A percentile compares a stretch with the other conserved stretches of the same genome.
Evolutionary conservation across 257 asterid genomes (phyloP).

Genomic region (Paulownia fortunei): DNA sequence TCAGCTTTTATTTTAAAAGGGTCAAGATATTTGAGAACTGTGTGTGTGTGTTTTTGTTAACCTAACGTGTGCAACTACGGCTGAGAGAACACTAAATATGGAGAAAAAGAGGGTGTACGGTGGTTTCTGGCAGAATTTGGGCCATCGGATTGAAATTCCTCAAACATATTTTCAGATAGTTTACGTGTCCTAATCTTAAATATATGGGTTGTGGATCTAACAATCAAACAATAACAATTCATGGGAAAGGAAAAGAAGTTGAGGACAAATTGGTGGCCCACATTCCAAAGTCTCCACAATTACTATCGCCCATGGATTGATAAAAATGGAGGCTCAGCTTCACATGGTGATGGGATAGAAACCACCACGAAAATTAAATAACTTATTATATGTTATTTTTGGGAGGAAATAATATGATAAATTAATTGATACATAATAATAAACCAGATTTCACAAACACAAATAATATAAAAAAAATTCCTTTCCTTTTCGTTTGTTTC

Average conservation of each 20-base stretch:
- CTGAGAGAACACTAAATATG: slow-evolving; percentile 29
- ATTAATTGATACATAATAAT: too few species aligned
- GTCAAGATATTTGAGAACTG: slow-evolving; percentile 29
- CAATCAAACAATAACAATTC: slow-evolving; percentile 20
- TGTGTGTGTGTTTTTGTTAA: slow-evolving; percentile 20
- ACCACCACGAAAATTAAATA: background rate
- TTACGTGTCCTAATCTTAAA: slow-evolving; percentile 53
- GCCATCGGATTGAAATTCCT: slow-evolving; percentile 52
- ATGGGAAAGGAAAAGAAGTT: slow-evolving; percentile 26
- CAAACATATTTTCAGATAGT: slow-evolving; percentile 31
- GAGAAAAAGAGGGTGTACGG: slow-evolving; percentile 10
- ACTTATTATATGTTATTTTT: background rate
- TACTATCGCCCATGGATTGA: slow-evolving; percentile 1
- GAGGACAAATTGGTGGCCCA: slow-evolving; percentile 44
- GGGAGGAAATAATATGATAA: background rate
- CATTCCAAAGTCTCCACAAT: slow-evolving; percentile 35
- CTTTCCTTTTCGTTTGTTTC: too few species aligned
- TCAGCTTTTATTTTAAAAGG: slow-evolving; percentile 40
- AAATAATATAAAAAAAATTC: too few species aligned
- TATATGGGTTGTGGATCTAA: slow-evolving; percentile 30
- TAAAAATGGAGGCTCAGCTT: slow-evolving; percentile 11
- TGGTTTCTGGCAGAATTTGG: slow-evolving; percentile 33
- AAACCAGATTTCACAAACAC: too few species aligned
- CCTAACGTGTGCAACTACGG: slow-evolving; percentile 31
- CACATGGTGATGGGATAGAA: slow-evolving; percentile 12